A percentile compares a stretch with the other conserved stretches of the same genome.
Evolutionary conservation across 352 stramenopile genomes (phyloP).

Genomic region (Achlya hypogyna): DNA sequence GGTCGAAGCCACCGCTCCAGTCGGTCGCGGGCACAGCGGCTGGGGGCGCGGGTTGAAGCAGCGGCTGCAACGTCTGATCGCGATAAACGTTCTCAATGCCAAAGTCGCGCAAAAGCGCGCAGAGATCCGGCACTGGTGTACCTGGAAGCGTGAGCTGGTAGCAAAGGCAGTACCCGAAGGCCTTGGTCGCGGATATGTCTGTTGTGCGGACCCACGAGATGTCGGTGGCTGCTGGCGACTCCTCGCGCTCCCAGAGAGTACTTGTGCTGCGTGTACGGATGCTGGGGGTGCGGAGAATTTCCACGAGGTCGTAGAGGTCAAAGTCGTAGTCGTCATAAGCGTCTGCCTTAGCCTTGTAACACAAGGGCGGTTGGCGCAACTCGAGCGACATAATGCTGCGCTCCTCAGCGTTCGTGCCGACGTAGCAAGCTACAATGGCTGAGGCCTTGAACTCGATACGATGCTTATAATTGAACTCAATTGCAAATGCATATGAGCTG

Average conservation of each 20-base stretch:
- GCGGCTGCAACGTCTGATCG: not conserved
- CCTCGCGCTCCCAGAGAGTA: not conserved
- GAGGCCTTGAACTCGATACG: slow-evolving; percentile 10
- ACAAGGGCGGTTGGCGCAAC: not conserved
- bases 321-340: too few species aligned
- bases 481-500: not conserved
- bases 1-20: not conserved
- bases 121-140: not conserved
- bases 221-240: not conserved
- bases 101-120: not conserved
- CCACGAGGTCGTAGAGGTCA: too few species aligned
- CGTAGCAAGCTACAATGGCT: not conserved
- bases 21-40: not conserved
- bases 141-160: not conserved
- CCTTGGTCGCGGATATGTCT: not conserved
- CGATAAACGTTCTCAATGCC: not conserved
- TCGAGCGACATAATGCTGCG: not conserved
- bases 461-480: not conserved
- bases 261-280: too few species aligned
- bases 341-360: too few species aligned
- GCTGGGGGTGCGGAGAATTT: too few species aligned
- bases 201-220: slow-evolving; percentile 5
- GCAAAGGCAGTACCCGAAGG: not conserved
- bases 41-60: too few species aligned
- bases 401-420: too few species aligned